phyloP scores from a whole-genome alignment of 257 asterid species.

The Primulina eburnea region DNA sequence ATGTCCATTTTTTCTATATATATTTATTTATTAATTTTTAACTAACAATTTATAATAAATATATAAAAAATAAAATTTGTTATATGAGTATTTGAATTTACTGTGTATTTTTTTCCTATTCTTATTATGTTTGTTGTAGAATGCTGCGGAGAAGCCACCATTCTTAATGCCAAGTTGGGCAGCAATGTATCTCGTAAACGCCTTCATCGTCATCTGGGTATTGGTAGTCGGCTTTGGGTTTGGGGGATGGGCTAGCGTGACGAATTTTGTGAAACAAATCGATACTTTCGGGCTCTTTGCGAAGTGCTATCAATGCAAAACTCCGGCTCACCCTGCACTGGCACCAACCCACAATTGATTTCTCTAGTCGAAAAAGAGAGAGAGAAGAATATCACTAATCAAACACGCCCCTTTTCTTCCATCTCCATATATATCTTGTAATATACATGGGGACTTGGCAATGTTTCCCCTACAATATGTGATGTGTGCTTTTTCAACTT shows the following conservation, averaged over 20 bases:
- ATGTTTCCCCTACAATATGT: background rate
- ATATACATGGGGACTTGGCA: slow-evolving; percentile 47
- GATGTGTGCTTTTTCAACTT: background rate
- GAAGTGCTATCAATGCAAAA: slow-evolving; percentile 87
- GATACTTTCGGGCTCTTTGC: slow-evolving; percentile 95
- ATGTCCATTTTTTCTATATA: no score
- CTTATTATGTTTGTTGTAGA: slow-evolving; percentile 40
- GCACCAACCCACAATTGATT: slow-evolving; percentile 48
- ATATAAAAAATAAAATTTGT: no score
- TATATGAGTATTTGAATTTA: background rate
- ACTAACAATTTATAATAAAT: no score
- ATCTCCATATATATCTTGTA: slow-evolving; percentile 45
- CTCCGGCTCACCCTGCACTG: slow-evolving; percentile 37
- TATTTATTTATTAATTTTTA: no score
- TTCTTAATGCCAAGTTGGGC: slow-evolving; percentile 81
- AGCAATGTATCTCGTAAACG: slow-evolving; percentile 68
- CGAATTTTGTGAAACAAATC: slow-evolving; percentile 69
- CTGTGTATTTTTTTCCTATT: background rate
- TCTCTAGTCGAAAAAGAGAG: background rate
- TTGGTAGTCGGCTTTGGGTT: slow-evolving; percentile 82
- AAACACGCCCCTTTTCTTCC: background rate
- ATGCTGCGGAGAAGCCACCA: slow-evolving; percentile 95
- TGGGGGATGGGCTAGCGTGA: slow-evolving; percentile 98
- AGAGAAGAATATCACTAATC: background rate
- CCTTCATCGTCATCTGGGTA: slow-evolving; percentile 68